Evolutionary conservation across 2,329 filamentous ascomycete species (phyloP), one percentile per base, ranked within the genome.

Genomic region (Paracorniculantispora psalliotae): DNA sequence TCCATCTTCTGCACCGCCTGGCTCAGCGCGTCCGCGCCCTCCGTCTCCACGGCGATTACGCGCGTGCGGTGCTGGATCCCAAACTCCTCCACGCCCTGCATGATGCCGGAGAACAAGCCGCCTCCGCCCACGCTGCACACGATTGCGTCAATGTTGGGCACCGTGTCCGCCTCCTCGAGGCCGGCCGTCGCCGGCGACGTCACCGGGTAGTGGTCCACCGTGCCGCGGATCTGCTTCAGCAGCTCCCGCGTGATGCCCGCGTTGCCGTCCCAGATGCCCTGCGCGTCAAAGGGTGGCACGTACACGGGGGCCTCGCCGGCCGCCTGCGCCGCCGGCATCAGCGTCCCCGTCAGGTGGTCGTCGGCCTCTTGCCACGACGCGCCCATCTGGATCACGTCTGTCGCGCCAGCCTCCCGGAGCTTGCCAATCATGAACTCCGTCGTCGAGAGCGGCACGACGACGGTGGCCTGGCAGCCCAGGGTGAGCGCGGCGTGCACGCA

Each of bases 41-140:
- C 68, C 0, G 90, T 93, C 74, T 93, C 90, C 39, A 91, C 77
- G 1, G 88, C 89, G 26, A 93, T 69, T 15, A 93, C 79, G 37
- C 59, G 62, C 75, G 78, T 65, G 68, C 68, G 51, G 41, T 62
- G 37, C 54, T 39, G 35, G 59, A 66, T 49, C 5, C 59, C 50
- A 49, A 63, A n/a, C 39, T 63, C 62, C 52, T 68, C 62, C 2
- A 92, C 74, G 2, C 87, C 88, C 67, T 85, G 77, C 69, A 88
- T 81, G 59, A 94, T 75, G 1, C 91, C 91, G 65, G 85, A 87
- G 50, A 94, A 80, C n/a, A 94, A 73, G 0, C 90, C 90, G 12
- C 91, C 90, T n/a, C 90, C 90, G 4, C 90, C 90, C 39, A 92
- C 88, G 61, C 80, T 87, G 71, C 88, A 92, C 43, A 92, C 79